phyloP scores from a whole-genome alignment of 75 land plant genomes.

The Isoetes taiwanensis region DNA sequence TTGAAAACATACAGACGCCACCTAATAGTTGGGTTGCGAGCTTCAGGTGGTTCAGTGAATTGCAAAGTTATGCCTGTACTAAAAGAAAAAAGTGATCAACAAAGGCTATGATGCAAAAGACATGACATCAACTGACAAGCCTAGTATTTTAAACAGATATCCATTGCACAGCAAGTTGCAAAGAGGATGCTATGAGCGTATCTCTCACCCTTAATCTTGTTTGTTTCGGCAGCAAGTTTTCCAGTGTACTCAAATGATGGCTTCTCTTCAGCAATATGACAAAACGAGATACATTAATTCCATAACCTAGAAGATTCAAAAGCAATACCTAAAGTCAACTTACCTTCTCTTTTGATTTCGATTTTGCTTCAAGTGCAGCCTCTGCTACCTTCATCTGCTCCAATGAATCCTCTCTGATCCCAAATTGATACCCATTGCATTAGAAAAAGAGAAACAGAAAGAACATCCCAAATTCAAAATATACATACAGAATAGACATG shows the following conservation, averaged over 20 bases:
- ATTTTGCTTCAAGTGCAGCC: constrained; percentile 58
- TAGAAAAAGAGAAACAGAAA: not conserved
- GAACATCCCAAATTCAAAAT: not conserved
- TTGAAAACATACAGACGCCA: constrained; percentile 99
- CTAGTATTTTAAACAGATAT: not conserved
- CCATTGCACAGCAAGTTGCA: not conserved
- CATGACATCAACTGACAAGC: too few relatives aligned
- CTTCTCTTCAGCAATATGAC: constrained; percentile 43
- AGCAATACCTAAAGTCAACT: not conserved
- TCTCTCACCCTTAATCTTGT: constrained; percentile 66
- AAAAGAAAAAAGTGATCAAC: too few relatives aligned
- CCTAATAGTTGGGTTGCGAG: constrained; percentile 74
- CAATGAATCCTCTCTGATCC: constrained; percentile 31
- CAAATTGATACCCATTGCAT: not conserved
- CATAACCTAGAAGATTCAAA: not conserved
- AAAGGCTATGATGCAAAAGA: too few relatives aligned
- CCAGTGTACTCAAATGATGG: constrained; percentile 97
- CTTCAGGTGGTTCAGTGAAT: constrained; percentile 89
- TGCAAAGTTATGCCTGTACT: constrained; percentile 77
- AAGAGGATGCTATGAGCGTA: not conserved
- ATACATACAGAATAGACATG: not conserved
- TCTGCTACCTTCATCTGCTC: constrained; percentile 69
- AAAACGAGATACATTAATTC: not conserved
- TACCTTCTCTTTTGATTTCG: constrained; percentile 35
- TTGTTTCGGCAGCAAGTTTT: constrained; percentile 96